phyloP scores from a whole-genome alignment of 1,139 yeast species.

The Debaryomyces robertsiae region DNA sequence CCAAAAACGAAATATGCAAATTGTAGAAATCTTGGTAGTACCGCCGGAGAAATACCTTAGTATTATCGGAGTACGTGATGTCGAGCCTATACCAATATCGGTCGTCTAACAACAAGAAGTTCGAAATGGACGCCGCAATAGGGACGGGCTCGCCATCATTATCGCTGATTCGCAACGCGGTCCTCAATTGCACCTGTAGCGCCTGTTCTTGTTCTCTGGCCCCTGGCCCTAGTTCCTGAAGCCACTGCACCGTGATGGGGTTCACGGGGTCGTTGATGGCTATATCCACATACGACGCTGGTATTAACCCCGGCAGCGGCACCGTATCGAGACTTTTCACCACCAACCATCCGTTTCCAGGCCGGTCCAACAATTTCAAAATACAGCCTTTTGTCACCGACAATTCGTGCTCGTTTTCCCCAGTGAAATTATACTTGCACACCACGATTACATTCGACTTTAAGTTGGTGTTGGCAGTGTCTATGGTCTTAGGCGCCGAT shows the following conservation, averaged over 20 bases:
- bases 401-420: constrained; percentile 39
- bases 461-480: constrained; percentile 14
- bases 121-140: constrained; percentile 32
- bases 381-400: constrained; percentile 42
- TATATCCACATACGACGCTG: constrained; percentile 48
- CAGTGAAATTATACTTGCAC: constrained; percentile 37
- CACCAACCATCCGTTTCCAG: constrained; percentile 46
- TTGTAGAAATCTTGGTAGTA: constrained; percentile 49
- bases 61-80: constrained; percentile 33
- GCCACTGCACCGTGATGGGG: constrained; percentile 43
- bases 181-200: constrained; percentile 18
- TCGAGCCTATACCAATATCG: constrained; percentile 49
- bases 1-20: constrained; percentile 34
- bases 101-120: constrained; percentile 37
- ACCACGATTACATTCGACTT: constrained; percentile 40
- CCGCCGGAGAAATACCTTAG: constrained; percentile 35
- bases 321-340: constrained; percentile 46
- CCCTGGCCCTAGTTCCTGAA: constrained; percentile 16
- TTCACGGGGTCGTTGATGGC: constrained; percentile 43
- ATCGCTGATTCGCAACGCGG: constrained; percentile 10
- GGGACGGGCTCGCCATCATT: constrained; percentile 36
- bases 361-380: constrained; percentile 40
- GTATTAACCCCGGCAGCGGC: constrained; percentile 40
- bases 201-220: constrained; percentile 15
- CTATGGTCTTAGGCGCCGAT: constrained; percentile 7